Evolutionary conservation across 306 rosid species (phyloP).

Genomic region (Sicyos edulis): DNA sequence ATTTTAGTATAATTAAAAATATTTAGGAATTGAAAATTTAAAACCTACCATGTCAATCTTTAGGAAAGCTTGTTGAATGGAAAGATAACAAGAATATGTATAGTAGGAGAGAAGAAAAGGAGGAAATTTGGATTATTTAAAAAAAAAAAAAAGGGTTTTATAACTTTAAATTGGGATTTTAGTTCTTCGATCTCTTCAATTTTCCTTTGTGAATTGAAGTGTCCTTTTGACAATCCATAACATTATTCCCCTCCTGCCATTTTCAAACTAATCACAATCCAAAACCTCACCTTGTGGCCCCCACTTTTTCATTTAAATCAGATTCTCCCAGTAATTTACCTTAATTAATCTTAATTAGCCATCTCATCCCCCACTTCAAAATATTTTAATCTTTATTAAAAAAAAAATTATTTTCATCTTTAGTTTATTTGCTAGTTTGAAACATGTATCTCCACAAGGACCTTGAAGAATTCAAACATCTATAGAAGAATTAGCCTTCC

Average conservation of each 20-base stretch:
- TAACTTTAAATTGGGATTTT: background rate
- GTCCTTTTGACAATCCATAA: slow-evolving; percentile 5
- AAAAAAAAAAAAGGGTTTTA: background rate
- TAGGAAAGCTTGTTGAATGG: too few relatives aligned
- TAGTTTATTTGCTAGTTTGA: too few relatives aligned
- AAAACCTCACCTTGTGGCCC: background rate
- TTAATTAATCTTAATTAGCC: background rate
- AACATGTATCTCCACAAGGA: too few relatives aligned
- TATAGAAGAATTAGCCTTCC: too few relatives aligned
- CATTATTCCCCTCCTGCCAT: slow-evolving; percentile 3
- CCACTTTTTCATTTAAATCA: background rate
- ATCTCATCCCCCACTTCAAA: background rate
- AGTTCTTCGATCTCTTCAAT: background rate
- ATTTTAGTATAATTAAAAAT: too few relatives aligned
- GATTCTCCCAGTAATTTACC: background rate
- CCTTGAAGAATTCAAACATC: too few relatives aligned
- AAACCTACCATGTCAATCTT: too few relatives aligned
- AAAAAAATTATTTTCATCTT: background rate
- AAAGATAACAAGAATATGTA: too few relatives aligned
- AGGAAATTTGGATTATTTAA: background rate
- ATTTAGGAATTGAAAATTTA: too few relatives aligned
- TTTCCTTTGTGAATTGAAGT: slow-evolving; percentile 5
- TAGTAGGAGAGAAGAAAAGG: background rate
- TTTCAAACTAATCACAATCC: background rate
- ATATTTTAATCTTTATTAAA: background rate